These are phyloP conservation scores for Heliamphora pulchella DNA, from an alignment of 179 eudicot species.

Conservation along the genomic window DNA sequence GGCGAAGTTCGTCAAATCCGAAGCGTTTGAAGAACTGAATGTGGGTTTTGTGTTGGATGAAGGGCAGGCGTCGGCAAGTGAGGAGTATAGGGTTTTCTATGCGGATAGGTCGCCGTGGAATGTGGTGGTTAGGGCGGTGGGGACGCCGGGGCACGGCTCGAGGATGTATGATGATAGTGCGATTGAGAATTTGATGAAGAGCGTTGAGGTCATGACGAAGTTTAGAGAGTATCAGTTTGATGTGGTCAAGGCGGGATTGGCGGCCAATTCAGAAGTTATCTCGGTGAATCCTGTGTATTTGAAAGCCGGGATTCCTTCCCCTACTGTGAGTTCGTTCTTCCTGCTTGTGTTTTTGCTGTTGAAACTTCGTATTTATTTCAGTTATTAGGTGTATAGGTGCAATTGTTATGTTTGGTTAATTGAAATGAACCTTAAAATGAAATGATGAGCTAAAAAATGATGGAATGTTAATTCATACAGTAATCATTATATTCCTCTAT, in stretches of 20 bases:
- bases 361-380: no score
- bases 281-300: slow-evolving; percentile 82
- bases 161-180: slow-evolving; percentile 68
- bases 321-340: slow-evolving; percentile 33
- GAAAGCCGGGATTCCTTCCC: slow-evolving; percentile 57
- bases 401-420: no score
- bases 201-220: slow-evolving; percentile 56
- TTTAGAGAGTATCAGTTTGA: slow-evolving; percentile 75
- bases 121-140: slow-evolving; percentile 56
- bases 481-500: no score
- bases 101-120: slow-evolving; percentile 84
- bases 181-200: slow-evolving; percentile 81
- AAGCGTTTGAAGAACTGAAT: slow-evolving; percentile 53
- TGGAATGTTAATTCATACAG: no score
- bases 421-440: no score
- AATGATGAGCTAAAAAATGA: no score
- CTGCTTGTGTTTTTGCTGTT: background rate
- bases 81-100: slow-evolving; percentile 67
- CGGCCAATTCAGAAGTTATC: slow-evolving; percentile 59
- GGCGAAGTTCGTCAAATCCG: slow-evolving; percentile 43
- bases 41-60: slow-evolving; percentile 79
- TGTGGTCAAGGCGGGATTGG: slow-evolving; percentile 64
- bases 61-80: slow-evolving; percentile 66
- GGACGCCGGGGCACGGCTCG: slow-evolving; percentile 77
- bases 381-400: no score